Percentiles rank a stretch among this genome's conserved stretches.
Evolutionary conservation across 192 early-diverging fungal genomes (phyloP).

Genomic region (Umbelopsis sp.): DNA sequence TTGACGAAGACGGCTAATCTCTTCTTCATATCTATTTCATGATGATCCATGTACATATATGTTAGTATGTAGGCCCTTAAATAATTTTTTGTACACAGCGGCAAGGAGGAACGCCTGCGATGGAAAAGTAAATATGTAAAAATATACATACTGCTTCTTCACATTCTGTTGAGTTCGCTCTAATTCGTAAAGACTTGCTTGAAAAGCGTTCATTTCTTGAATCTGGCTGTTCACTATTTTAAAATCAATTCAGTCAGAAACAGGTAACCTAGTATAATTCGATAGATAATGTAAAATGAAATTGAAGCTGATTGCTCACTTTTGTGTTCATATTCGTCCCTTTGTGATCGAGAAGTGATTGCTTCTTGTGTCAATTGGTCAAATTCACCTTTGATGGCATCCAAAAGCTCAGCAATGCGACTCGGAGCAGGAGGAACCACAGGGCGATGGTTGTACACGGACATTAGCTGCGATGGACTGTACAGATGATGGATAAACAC

Average conservation of each 20-base stretch:
- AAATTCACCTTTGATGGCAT: conserved; percentile 80
- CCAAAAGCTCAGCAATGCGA: conserved; percentile 78
- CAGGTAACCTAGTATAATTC: neutral
- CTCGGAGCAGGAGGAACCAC: conserved; percentile 70
- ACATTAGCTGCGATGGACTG: conserved; percentile 27
- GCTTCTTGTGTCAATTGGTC: conserved; percentile 79
- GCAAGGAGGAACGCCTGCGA: neutral
- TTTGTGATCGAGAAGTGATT: conserved; percentile 67
- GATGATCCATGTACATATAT: neutral
- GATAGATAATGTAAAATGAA: too few relatives aligned
- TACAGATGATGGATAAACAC: conserved; percentile 18
- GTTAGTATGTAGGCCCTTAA: neutral
- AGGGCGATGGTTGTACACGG: conserved; percentile 74
- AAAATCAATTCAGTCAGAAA: neutral
- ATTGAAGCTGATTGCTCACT: conserved; percentile 49
- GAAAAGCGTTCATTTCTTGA: conserved; percentile 76
- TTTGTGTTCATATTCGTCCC: conserved; percentile 89
- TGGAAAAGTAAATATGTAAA: neutral
- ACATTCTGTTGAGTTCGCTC: conserved; percentile 80
- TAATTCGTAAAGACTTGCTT: conserved; percentile 79
- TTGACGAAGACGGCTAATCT: conserved; percentile 78
- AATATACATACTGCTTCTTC: conserved; percentile 70
- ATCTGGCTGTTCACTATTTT: conserved; percentile 72
- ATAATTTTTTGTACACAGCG: neutral
- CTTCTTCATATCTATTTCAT: conserved; percentile 71